Percentiles rank a stretch among this genome's conserved stretches.
Conservation (phyloP, 257 asterid species). For the Capsicum pubescens region DNA sequence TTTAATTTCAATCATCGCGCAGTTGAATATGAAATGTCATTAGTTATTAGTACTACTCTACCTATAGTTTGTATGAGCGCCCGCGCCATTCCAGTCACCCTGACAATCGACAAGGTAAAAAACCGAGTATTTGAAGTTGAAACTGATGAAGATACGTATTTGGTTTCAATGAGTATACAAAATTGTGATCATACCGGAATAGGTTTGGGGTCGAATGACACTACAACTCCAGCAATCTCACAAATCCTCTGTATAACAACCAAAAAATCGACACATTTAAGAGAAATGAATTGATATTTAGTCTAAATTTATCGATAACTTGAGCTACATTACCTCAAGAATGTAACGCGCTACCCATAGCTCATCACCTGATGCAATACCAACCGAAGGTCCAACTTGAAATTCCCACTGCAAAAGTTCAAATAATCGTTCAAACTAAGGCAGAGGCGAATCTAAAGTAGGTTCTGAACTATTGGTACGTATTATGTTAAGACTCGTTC, state of each 20-base stretch:
- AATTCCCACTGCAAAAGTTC: constrained; percentile 68
- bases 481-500: neutral
- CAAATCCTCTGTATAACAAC: constrained; percentile 73
- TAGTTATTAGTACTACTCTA: constrained; percentile 14
- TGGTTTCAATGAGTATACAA: neutral
- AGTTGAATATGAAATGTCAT: neutral
- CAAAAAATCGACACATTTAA: neutral
- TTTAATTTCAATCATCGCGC: neutral
- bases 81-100: constrained; percentile 99
- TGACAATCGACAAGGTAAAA: constrained; percentile 14
- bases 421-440: neutral
- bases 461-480: neutral
- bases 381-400: constrained; percentile 95
- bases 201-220: constrained; percentile 93
- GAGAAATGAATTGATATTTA: neutral
- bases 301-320: neutral
- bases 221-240: constrained; percentile 88
- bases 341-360: constrained; percentile 94
- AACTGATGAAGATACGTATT: neutral
- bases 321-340: constrained; percentile 61
- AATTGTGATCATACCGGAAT: constrained; percentile 51
- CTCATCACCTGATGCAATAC: constrained; percentile 87
- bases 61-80: constrained; percentile 97
- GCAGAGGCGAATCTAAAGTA: neutral
- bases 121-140: neutral